Evolutionary conservation across 305 asterid species (phyloP).

Genomic region (Fraxinus albicans): DNA sequence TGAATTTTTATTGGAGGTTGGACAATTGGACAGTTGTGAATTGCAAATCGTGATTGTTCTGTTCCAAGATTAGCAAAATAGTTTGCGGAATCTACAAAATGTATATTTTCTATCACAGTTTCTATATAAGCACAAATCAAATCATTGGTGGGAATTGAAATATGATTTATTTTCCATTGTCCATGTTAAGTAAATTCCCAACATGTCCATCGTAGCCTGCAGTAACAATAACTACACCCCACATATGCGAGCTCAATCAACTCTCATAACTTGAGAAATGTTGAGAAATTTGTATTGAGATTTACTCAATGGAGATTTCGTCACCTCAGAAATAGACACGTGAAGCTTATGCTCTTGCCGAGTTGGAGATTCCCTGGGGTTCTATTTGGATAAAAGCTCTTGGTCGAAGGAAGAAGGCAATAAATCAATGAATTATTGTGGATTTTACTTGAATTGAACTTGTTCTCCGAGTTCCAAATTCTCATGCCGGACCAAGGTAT

Average conservation of each 20-base stretch:
- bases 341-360: slow-evolving; percentile 97
- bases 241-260: slow-evolving; percentile 55
- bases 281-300: slow-evolving; percentile 63
- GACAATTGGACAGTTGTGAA: too few species aligned
- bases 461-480: slow-evolving; percentile 11
- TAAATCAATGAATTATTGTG: slow-evolving; percentile 23
- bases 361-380: slow-evolving; percentile 73
- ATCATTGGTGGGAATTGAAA: too few species aligned
- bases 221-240: slow-evolving; percentile 81
- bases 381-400: slow-evolving; percentile 54
- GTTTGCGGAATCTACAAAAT: too few species aligned
- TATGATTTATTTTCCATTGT: too few species aligned
- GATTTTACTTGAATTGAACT: background rate
- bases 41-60: too few species aligned
- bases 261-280: slow-evolving; percentile 50
- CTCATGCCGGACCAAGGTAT: slow-evolving; percentile 74
- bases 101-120: too few species aligned
- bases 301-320: slow-evolving; percentile 44
- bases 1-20: too few species aligned
- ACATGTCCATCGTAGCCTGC: slow-evolving; percentile 70
- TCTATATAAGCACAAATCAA: too few species aligned
- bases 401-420: slow-evolving; percentile 56
- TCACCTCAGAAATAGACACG: slow-evolving; percentile 28
- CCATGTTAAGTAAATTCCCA: too few species aligned
- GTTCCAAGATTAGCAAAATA: too few species aligned